Evolutionary conservation across 805 yeast species (phyloP).

Genomic region (Saccharomycopsis javanensis): DNA sequence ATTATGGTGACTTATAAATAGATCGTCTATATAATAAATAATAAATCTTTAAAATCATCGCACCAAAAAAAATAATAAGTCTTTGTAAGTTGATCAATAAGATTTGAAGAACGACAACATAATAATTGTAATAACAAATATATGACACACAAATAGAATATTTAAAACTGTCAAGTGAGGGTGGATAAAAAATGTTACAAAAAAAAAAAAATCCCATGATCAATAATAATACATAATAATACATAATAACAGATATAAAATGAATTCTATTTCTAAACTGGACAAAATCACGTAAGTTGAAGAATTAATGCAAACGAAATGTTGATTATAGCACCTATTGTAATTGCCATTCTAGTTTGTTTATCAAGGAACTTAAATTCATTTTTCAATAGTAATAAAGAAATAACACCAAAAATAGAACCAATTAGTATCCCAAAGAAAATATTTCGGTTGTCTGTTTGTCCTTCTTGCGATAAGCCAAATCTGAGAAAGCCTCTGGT

Average conservation of each 20-base stretch:
- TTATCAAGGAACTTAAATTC: constrained; percentile 48
- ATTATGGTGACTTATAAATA: constrained; percentile 7
- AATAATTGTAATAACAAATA: too few species aligned
- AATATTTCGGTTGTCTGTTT: constrained; percentile 48
- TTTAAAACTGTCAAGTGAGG: too few species aligned
- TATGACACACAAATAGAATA: too few species aligned
- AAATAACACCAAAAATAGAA: constrained; percentile 62
- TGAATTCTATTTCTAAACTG: not conserved
- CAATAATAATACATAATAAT: not conserved
- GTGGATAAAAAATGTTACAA: not conserved
- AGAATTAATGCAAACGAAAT: constrained; percentile 54
- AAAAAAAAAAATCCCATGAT: not conserved
- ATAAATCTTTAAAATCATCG: not conserved
- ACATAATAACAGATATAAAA: not conserved
- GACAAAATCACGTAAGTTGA: constrained; percentile 15
- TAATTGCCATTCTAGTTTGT: constrained; percentile 55
- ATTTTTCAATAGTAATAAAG: constrained; percentile 52
- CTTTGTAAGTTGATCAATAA: not conserved
- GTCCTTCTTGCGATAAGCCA: constrained; percentile 20
- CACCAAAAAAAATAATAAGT: not conserved
- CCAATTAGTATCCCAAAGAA: constrained; percentile 67
- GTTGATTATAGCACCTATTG: constrained; percentile 64
- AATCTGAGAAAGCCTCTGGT: constrained; percentile 29
- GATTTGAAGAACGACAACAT: too few species aligned
- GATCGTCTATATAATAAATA: not conserved